Evolutionary conservation across 345 rosid species (phyloP).

Genomic region (Psidium friedrichsthalianum): DNA sequence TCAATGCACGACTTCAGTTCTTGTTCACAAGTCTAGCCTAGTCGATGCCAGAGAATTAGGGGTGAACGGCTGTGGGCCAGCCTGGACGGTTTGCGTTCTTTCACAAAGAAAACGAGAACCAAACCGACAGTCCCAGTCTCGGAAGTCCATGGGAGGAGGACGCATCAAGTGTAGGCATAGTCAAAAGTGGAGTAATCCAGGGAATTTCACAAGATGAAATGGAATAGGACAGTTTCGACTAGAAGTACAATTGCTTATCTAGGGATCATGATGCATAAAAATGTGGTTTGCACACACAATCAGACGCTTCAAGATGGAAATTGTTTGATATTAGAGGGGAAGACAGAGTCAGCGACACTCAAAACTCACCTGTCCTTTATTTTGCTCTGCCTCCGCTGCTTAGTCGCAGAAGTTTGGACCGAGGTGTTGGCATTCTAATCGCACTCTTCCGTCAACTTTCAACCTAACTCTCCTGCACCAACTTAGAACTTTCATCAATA

Average conservation of each 20-base stretch:
- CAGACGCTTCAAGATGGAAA: neutral
- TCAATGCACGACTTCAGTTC: neutral
- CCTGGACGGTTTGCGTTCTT: too few species aligned
- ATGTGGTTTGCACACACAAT: neutral
- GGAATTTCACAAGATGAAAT: neutral
- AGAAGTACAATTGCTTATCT: neutral
- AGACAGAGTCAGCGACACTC: neutral
- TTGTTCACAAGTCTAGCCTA: neutral
- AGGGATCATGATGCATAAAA: neutral
- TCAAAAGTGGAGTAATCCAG: neutral
- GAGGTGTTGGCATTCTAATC: slow-evolving; percentile 76
- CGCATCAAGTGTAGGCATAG: neutral
- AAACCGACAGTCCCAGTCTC: too few species aligned
- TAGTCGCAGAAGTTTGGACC: slow-evolving; percentile 98
- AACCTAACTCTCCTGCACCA: slow-evolving; percentile 47
- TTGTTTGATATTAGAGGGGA: neutral
- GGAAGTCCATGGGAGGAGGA: too few species aligned
- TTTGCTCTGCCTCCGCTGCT: slow-evolving; percentile 95
- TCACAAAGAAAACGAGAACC: too few species aligned
- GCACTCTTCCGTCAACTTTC: slow-evolving; percentile 52
- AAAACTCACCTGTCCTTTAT: slow-evolving; percentile 81
- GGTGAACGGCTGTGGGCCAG: too few species aligned
- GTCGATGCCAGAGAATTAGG: neutral
- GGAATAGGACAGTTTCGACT: neutral
- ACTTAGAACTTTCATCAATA: neutral